Conservation (phyloP, 306 rosid species). For the Myrica gale region DNA sequence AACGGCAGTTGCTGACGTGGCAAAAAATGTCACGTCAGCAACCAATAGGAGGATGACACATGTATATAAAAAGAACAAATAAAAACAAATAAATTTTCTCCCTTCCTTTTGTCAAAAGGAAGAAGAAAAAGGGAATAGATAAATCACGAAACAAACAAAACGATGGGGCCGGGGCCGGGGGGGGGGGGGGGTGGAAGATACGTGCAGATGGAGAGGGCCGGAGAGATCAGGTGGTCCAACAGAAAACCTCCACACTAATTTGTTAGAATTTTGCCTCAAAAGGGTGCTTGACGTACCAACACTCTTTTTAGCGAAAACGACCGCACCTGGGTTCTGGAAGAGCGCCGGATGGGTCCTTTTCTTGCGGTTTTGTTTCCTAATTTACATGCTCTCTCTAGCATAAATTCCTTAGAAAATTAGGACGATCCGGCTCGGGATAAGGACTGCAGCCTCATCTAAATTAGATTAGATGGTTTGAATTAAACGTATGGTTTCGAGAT, state of each 20-base stretch:
- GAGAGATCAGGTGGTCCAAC: slow-evolving; percentile 1
- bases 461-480: not conserved
- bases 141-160: no score
- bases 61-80: no score
- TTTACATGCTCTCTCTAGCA: no score
- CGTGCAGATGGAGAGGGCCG: not conserved
- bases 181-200: no score
- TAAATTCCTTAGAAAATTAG: no score
- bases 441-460: slow-evolving; percentile 23
- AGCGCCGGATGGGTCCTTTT: not conserved
- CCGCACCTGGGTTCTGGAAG: not conserved
- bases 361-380: not conserved
- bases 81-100: no score
- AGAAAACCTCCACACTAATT: not conserved
- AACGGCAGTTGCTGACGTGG: no score
- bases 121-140: no score
- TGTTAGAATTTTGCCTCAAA: not conserved
- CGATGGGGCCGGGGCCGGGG: not conserved
- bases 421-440: not conserved
- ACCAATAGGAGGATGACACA: no score
- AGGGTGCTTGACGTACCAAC: slow-evolving; percentile 21
- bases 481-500: not conserved
- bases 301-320: slow-evolving; percentile 36
- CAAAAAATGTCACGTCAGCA: no score
- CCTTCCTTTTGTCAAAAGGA: no score